These are phyloP conservation scores for Scheffersomyces stipitis DNA, from an alignment of 805 yeast species.

Conservation along the genomic window DNA sequence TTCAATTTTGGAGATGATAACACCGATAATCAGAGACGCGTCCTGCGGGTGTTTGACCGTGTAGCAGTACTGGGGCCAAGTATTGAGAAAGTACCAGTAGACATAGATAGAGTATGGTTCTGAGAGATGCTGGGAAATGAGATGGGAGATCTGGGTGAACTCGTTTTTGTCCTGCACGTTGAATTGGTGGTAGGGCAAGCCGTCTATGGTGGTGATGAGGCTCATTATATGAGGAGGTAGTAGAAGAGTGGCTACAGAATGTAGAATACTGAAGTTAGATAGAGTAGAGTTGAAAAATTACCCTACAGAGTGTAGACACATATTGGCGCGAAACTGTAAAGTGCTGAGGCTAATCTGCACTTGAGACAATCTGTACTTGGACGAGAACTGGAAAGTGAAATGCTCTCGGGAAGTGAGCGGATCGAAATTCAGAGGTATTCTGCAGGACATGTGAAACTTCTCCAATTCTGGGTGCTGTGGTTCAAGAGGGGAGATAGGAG, in stretches of 20 bases:
- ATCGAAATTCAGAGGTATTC: no score
- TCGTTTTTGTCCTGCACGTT: slow-evolving; percentile 31
- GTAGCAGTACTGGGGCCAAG: slow-evolving; percentile 86
- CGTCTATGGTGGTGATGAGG: slow-evolving; percentile 14
- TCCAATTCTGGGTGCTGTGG: no score
- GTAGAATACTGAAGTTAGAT: no score
- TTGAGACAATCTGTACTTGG: no score
- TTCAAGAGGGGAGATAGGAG: no score
- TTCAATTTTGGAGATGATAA: slow-evolving; percentile 79
- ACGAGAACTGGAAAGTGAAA: no score
- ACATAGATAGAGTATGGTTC: slow-evolving; percentile 96
- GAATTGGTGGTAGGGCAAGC: slow-evolving; percentile 21
- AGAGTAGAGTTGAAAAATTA: no score
- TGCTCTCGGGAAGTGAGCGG: no score
- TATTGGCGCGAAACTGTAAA: no score
- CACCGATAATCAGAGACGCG: slow-evolving; percentile 59
- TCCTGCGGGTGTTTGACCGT: slow-evolving; percentile 48
- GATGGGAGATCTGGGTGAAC: slow-evolving; percentile 48
- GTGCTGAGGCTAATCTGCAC: no score
- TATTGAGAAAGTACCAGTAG: slow-evolving; percentile 82
- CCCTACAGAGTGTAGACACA: no score
- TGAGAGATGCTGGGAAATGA: slow-evolving; percentile 73
- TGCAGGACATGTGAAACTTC: no score
- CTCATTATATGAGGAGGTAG: neutral
- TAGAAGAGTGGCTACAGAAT: neutral